Evolutionary conservation across 805 yeast genomes (phyloP), one percentile per base, ranked within the genome.

Genomic region (Wilhelminamyces savonicus): DNA sequence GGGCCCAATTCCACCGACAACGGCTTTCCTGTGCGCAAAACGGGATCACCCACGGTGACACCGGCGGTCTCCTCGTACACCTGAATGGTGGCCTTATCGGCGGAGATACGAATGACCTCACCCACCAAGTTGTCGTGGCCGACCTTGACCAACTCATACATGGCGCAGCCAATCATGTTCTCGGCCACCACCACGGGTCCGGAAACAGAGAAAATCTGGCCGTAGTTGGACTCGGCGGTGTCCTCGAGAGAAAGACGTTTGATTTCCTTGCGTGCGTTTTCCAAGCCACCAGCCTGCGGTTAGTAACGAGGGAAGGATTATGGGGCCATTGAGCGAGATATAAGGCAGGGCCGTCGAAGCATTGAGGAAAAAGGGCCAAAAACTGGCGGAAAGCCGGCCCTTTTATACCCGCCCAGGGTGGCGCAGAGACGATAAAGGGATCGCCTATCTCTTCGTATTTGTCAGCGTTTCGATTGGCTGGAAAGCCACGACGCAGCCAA

Each of bases 11-110:
- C 99, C 31, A 92, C 99, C 30, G 97, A 87, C 47, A 92, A 71
- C n/a, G 99, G 99, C 63, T 92, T 87, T 41, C 98, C 98, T 5
- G 98, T 92, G 69, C 98, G 81, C 51, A 85, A 68, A 31, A 92
- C 99, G 3, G 99, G 99, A 59, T 92, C 98, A 52, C 99, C 99
- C 27, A 92, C 97, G 26, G 97, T 90, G 35, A 92, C 92, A 68
- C 99, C 99, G 2, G 97, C 94, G 26, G 99, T 92, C 65, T 92
- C 99, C 69, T 92, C 99, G 62, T 92, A 92, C 34, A 92, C 98
- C 73, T 92, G 99, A 50, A 92, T 86, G 27, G 98, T 92, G 36
- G 97, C 96, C 65, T 88, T 90, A 58, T 92, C 98, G 41, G 78
- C 94, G 53, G 79, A 92, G 44, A 92, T 90, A 71, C 98, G 81